Percentiles rank a stretch among this genome's conserved stretches.
Conservation (phyloP, 352 stramenopile species). For the Phytophthora syringae region DNA sequence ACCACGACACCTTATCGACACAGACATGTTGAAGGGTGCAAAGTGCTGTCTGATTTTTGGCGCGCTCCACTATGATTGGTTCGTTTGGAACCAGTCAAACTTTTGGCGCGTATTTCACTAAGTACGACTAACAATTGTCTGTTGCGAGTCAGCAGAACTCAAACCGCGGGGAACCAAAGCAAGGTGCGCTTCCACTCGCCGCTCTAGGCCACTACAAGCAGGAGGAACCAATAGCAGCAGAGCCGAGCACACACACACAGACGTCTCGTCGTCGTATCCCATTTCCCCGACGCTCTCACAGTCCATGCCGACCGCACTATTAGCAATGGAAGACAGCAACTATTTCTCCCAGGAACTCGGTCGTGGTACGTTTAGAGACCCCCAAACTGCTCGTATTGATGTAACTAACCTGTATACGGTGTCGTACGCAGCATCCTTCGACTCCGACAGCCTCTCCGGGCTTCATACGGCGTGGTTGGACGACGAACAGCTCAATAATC, state of each 20-base stretch:
- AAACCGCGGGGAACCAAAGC: constrained; percentile 25
- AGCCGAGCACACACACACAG: neutral
- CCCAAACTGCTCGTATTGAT: neutral
- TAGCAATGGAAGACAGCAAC: constrained; percentile 40
- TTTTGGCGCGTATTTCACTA: constrained; percentile 42
- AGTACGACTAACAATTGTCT: constrained; percentile 25
- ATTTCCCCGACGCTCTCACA: constrained; percentile 7
- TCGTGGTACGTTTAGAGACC: constrained; percentile 27
- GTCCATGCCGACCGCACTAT: constrained; percentile 34
- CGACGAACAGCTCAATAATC: constrained; percentile 53
- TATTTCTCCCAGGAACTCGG: constrained; percentile 22
- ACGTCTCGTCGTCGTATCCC: constrained; percentile 2
- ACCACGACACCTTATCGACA: constrained; percentile 13
- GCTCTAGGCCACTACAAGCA: constrained; percentile 4
- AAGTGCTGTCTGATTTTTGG: constrained; percentile 33
- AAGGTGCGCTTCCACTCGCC: neutral
- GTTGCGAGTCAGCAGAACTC: constrained; percentile 10
- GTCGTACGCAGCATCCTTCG: constrained; percentile 32
- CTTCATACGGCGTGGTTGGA: constrained; percentile 52
- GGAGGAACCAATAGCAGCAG: neutral
- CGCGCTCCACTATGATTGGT: constrained; percentile 29
- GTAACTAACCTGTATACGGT: constrained; percentile 1
- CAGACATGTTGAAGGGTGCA: constrained; percentile 9
- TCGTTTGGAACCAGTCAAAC: constrained; percentile 19
- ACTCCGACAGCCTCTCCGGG: constrained; percentile 37